Base-by-base conservation (phyloP, 768 basidiomycete species). In the Paxillus rubicundulus region DNA sequence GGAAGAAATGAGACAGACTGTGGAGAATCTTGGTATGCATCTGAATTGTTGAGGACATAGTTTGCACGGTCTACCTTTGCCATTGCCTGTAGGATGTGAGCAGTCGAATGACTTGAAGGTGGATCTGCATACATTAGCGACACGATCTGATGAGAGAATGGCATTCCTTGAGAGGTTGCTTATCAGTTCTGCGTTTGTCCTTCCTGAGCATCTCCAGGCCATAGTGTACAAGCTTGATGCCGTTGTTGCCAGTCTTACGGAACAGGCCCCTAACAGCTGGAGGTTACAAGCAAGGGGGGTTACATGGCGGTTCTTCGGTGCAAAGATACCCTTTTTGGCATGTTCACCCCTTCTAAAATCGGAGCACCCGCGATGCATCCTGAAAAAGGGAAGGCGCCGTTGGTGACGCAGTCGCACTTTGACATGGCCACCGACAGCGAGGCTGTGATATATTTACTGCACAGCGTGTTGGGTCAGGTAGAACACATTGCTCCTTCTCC, bases 151-250 rank as follows among this genome's bases (percentile, higher is more conserved):
- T 18, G 70, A 71, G 44, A 90, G 75, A 34, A 91, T 82, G 3
- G 75, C 77, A 45, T 74, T 69, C 34, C 59, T 67, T 4, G 65
- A 59, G 73, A 97, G 72, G 68, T 92, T 92, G 20, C 72, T 58
- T 52, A 97, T 76, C 41, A 97, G 83, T 58, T 91, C 87, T 16
- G 70, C 61, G 62, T 92, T 95, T 4, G 82, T 81, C 9, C 63
- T 69, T 20, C 92, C 92, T 38, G 73, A 79, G 65, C 86, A 87
- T 28, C 79, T 77, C 92, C 92, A 94, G 36, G 92, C 92, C 92
- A 94, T 93, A 51, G 34, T 39, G 46, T 24, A 4, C 24, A 24
- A 24, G 24, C 24, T 21, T 48, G 44, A 33, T 33, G 32, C 1
- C 12, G 32, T 33, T 10, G 32, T 33, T 12, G 9, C 10, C 32